Base-by-base conservation (phyloP, 2,329 filamentous ascomycete species). In the Penicillium sp. region DNA sequence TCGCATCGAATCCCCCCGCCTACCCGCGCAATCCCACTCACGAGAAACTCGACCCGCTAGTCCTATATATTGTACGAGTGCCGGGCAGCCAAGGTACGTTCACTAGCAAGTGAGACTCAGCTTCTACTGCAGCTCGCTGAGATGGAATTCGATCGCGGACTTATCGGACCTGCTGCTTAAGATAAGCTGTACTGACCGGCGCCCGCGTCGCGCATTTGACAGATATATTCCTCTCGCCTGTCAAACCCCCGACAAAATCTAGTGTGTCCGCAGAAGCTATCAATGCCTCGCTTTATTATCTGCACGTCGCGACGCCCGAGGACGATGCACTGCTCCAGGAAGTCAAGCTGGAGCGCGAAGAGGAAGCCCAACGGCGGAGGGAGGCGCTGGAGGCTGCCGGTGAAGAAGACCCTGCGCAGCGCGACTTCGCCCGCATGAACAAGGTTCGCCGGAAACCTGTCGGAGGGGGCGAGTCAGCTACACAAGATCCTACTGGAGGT, bases 221-320 rank as follows among this genome's bases (percentile, higher is more conserved):
- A 93, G 91, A 96, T 75, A 78, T 96, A 41, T 94, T 96, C 54
- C 80, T 98, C 31, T 94, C 91, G 1, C 87, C 93, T 1, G 78
- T 93, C 48, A 95, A 94, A 62, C 93, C 93, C 2, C 83, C 86
- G 36, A 77, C 84, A 28, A 95, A 93, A 63, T 64, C 68, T 4
- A 91, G 88, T 45, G 87, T 98, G 48, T 94, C 88, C 0, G 83
- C 80, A 30, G 84, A 90, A 61, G 91, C 96, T 60, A 83, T 98
- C 33, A 80, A 84, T 40, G 87, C 82, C 56, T 94, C 85, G 10
- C 76, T 98, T 4, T 98, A 97, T 68, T 97, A 93, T 62, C 73
- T 96, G 37, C 91, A 97, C 66, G 78, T 94, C 26, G 78, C 87
- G 43, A 74, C 77, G 2, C 77, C 79, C 3, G 74, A 79, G 26